Evolutionary conservation across 148 eudicot genomes (phyloP).

Genomic region (Drosera capensis): DNA sequence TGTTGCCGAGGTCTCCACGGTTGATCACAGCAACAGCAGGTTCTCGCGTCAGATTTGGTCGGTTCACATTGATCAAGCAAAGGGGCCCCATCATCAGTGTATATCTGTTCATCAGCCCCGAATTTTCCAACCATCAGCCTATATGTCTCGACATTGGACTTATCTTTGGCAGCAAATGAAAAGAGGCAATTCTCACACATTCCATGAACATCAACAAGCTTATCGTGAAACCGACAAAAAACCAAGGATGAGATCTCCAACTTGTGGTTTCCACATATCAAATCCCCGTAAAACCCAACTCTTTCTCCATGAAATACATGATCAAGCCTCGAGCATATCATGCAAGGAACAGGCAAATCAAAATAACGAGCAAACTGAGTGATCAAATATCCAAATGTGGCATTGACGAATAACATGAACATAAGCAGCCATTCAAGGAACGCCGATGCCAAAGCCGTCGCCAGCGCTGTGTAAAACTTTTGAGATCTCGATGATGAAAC

Average conservation of each 20-base stretch:
- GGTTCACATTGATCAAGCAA: conserved; percentile 17
- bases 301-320: conserved; percentile 47
- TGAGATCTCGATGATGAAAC: conserved; percentile 13
- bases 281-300: conserved; percentile 52
- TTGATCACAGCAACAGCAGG: conserved; percentile 57
- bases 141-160: conserved; percentile 64
- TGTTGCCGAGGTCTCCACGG: conserved; percentile 27
- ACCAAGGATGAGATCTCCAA: conserved; percentile 62
- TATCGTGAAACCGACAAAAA: conserved; percentile 51
- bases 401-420: conserved; percentile 51
- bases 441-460: conserved; percentile 38
- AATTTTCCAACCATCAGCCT: conserved; percentile 63
- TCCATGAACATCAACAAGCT: conserved; percentile 65
- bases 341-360: conserved; percentile 62
- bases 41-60: conserved; percentile 17
- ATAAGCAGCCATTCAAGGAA: conserved; percentile 72
- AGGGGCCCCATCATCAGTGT: conserved; percentile 11
- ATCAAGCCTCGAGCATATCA: conserved; percentile 88
- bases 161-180: conserved; percentile 67
- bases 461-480: conserved; percentile 11
- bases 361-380: conserved; percentile 64
- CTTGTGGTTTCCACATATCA: conserved; percentile 65
- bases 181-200: conserved; percentile 80
- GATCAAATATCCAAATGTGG: conserved; percentile 47
- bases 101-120: conserved; percentile 35